These are phyloP conservation scores for Neonectria hederae DNA, from an alignment of 2,329 filamentous ascomycete genomes.

Conservation along the genomic window DNA sequence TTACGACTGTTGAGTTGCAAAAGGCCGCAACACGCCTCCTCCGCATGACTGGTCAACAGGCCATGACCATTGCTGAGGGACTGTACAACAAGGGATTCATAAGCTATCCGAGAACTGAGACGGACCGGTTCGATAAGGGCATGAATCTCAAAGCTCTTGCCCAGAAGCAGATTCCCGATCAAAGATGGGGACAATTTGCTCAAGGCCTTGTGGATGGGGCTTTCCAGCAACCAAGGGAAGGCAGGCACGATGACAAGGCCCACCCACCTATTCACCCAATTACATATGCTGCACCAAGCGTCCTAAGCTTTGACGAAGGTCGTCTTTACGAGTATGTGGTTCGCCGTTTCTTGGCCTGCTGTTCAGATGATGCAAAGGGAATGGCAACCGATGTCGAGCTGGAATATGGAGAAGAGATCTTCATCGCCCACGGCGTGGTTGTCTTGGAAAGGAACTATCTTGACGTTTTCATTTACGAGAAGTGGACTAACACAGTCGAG, in stretches of 20 bases:
- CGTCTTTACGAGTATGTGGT: conserved; percentile 93
- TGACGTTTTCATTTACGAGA: conserved; percentile 95
- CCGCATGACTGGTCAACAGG: conserved; percentile 87
- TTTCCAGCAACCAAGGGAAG: conserved; percentile 83
- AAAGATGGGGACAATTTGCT: conserved; percentile 83
- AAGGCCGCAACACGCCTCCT: conserved; percentile 93
- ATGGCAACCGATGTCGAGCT: conserved; percentile 87
- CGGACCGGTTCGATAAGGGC: conserved; percentile 90
- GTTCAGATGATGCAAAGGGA: conserved; percentile 91
- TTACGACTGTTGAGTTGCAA: conserved; percentile 96
- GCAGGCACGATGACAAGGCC: conserved; percentile 92
- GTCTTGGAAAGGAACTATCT: conserved; percentile 93
- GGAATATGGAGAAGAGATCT: conserved; percentile 82
- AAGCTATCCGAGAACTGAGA: conserved; percentile 97
- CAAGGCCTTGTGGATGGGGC: conserved; percentile 77
- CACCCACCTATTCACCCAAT: conserved; percentile 98
- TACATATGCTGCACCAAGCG: conserved; percentile 76
- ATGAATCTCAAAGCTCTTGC: conserved; percentile 86
- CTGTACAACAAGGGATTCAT: conserved; percentile 97
- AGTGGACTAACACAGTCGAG: conserved; percentile 88
- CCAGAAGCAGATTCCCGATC: conserved; percentile 82
- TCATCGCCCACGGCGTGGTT: conserved; percentile 82
- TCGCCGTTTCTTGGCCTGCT: conserved; percentile 92
- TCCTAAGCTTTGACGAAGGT: conserved; percentile 73
- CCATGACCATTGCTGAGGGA: conserved; percentile 87